Evolutionary conservation across 2,329 filamentous ascomycete genomes (phyloP).

Genomic region (Bipolaris gigantea): DNA sequence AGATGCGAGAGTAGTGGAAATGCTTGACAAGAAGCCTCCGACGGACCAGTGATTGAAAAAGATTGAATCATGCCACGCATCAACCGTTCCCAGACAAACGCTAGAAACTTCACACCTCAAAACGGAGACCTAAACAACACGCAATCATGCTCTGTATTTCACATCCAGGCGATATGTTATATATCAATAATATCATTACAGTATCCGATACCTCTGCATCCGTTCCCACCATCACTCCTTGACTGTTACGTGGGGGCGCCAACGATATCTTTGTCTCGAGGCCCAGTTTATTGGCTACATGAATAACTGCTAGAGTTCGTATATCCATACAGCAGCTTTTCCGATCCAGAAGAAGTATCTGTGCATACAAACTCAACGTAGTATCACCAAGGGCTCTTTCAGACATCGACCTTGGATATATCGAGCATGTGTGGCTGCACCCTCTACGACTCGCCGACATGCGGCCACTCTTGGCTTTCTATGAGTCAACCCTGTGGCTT

Average conservation of each 20-base stretch:
- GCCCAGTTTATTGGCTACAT: background rate
- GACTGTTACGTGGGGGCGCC: background rate
- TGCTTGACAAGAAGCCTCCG: constrained; percentile 40
- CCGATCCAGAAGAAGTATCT: background rate
- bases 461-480: constrained; percentile 54
- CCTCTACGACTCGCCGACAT: constrained; percentile 50
- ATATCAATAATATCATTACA: constrained; percentile 20
- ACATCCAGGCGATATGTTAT: constrained; percentile 16
- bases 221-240: background rate
- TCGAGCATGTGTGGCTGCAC: constrained; percentile 52
- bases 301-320: background rate
- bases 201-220: constrained; percentile 6
- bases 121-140: constrained; percentile 7
- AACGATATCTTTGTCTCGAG: background rate
- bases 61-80: constrained; percentile 9
- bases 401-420: background rate
- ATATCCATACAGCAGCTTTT: background rate
- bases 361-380: no score
- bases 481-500: constrained; percentile 50
- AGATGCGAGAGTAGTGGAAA: constrained; percentile 17
- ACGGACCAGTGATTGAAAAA: constrained; percentile 28
- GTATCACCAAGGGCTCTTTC: background rate
- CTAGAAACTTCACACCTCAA: constrained; percentile 13
- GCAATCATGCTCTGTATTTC: constrained; percentile 13
- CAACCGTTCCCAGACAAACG: constrained; percentile 16